Conservation (phyloP, 1,284 basidiomycete species). For the Microbotryum lychnidis-dioicae region DNA sequence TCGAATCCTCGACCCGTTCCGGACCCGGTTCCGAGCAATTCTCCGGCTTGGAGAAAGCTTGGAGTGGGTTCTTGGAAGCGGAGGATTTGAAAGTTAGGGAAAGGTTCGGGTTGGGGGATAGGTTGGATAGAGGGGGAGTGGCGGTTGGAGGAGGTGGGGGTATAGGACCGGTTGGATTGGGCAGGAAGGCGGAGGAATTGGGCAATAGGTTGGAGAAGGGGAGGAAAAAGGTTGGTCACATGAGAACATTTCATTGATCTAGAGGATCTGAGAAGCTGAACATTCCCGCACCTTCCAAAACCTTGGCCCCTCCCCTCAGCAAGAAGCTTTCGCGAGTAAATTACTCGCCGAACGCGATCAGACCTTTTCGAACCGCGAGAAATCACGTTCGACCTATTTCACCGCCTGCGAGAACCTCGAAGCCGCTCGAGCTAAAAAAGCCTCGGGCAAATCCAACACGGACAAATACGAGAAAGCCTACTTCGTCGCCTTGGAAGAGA, state of each 20-base stretch:
- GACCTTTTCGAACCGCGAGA: conserved; percentile 16
- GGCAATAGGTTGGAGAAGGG: conserved; percentile 15
- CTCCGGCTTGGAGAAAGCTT: conserved; percentile 10
- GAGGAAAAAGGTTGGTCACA: conserved; percentile 17
- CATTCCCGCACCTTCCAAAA: too few species aligned
- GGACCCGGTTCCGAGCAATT: background rate
- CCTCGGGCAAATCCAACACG: conserved; percentile 9
- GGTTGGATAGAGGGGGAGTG: conserved; percentile 5
- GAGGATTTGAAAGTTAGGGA: conserved; percentile 18
- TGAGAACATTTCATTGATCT: too few species aligned
- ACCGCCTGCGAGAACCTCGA: conserved; percentile 25
- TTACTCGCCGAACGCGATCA: conserved; percentile 23
- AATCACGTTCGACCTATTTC: conserved; percentile 20
- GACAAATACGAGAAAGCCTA: conserved; percentile 21
- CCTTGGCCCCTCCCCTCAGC: background rate
- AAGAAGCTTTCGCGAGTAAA: conserved; percentile 14
- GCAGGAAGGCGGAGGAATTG: background rate
- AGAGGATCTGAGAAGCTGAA: too few species aligned
- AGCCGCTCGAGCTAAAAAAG: conserved; percentile 19
- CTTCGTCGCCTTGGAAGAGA: conserved; percentile 16
- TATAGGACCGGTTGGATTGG: too few species aligned
- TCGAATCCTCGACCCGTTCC: background rate
- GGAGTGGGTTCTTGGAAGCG: conserved; percentile 13
- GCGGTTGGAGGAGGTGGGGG: background rate
- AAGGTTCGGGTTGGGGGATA: background rate